Evolutionary conservation across 2,329 filamentous ascomycete genomes (phyloP).

Genomic region (Microsporum canis): DNA sequence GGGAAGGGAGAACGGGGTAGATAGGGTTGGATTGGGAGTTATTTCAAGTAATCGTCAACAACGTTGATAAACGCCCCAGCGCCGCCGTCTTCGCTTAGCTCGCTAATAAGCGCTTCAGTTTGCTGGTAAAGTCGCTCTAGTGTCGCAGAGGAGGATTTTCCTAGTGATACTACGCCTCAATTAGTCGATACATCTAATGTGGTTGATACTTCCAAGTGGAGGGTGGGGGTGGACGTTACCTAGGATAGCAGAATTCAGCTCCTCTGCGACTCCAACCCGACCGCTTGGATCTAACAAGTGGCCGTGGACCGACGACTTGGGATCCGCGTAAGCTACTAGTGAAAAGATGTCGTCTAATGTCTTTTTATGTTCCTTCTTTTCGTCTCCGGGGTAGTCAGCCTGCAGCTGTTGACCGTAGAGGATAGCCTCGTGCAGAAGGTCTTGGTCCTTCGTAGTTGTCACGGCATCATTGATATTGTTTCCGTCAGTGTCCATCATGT

Average conservation of each 20-base stretch:
- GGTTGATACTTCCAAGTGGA: conserved; percentile 8
- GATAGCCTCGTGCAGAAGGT: conserved; percentile 58
- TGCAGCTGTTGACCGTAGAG: conserved; percentile 69
- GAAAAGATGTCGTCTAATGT: conserved; percentile 77
- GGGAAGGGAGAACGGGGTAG: not conserved
- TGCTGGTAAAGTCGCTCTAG: conserved; percentile 78
- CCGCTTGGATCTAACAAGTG: conserved; percentile 67
- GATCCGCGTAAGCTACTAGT: conserved; percentile 75
- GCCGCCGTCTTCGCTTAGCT: conserved; percentile 66
- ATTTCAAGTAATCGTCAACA: conserved; percentile 41
- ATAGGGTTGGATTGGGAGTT: conserved; percentile 32
- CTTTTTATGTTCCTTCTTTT: conserved; percentile 57
- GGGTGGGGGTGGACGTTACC: conserved; percentile 43
- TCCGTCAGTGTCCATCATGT: conserved; percentile 36
- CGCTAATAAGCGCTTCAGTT: conserved; percentile 73
- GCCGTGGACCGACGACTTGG: conserved; percentile 62
- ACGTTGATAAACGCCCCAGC: conserved; percentile 74
- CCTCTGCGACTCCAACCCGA: conserved; percentile 71
- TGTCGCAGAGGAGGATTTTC: conserved; percentile 76
- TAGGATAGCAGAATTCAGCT: conserved; percentile 85
- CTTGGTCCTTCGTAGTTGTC: conserved; percentile 27
- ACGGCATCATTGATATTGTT: conserved; percentile 33
- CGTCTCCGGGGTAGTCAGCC: conserved; percentile 63
- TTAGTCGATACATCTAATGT: conserved; percentile 6
- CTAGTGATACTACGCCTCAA: conserved; percentile 60